Conservation (phyloP, 257 asterid genomes). For the Salvia hispanica region DNA sequence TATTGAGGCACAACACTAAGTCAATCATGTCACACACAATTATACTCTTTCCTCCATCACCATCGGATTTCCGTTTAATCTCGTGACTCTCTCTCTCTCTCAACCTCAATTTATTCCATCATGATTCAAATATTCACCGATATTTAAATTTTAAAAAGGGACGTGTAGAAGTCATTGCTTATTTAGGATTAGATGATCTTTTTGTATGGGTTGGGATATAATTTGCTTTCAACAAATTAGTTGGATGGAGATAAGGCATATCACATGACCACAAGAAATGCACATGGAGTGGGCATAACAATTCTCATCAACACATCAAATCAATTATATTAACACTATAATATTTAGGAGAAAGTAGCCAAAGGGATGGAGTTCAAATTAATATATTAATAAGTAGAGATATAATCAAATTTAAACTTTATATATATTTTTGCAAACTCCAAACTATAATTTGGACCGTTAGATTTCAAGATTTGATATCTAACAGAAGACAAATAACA, state of each 20-base stretch:
- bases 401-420: no score
- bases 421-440: no score
- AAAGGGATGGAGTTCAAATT: no score
- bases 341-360: no score
- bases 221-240: constrained; percentile 24
- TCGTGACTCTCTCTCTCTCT: constrained; percentile 20
- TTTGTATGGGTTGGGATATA: neutral
- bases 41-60: constrained; percentile 20
- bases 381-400: no score
- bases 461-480: no score
- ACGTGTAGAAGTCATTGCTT: neutral
- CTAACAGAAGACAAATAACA: no score
- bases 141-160: no score
- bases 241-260: constrained; percentile 28
- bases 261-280: constrained; percentile 32
- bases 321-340: neutral
- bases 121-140: no score
- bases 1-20: constrained; percentile 19
- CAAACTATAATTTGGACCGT: no score
- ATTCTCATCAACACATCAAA: constrained; percentile 16
- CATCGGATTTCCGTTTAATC: constrained; percentile 14
- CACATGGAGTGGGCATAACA: constrained; percentile 34
- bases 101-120: neutral
- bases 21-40: constrained; percentile 12
- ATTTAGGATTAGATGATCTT: neutral